A percentile compares a stretch with the other conserved stretches of the same genome.
These are phyloP conservation scores for Stephanodiscus triporus DNA, from an alignment of 108 stramenopile genomes.

Conservation along the genomic window DNA sequence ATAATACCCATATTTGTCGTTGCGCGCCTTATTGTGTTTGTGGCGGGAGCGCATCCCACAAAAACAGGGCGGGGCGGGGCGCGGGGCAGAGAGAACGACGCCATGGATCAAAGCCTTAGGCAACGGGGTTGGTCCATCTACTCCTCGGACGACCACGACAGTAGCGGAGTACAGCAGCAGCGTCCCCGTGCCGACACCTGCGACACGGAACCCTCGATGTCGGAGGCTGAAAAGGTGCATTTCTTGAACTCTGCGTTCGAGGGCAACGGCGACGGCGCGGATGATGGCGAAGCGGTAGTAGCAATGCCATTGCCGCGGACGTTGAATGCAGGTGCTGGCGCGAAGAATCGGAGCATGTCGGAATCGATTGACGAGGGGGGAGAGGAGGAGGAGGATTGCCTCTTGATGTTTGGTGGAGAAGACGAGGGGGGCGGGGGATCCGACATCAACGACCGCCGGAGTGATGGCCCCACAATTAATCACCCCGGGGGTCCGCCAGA, in stretches of 20 bases:
- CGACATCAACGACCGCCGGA: background rate
- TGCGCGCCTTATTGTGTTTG: no score
- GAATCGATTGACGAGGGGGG: slow-evolving; percentile 13
- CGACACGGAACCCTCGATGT: slow-evolving; percentile 36
- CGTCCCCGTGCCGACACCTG: slow-evolving; percentile 27
- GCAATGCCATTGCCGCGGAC: slow-evolving; percentile 3
- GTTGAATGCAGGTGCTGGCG: background rate
- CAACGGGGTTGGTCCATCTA: slow-evolving; percentile 49
- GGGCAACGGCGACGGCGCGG: slow-evolving; percentile 11
- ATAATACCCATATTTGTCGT: no score
- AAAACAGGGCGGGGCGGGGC: no score
- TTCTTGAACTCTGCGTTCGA: slow-evolving; percentile 42
- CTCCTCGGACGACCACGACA: slow-evolving; percentile 35
- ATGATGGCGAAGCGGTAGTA: slow-evolving; percentile 9
- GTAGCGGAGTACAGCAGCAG: slow-evolving; percentile 12
- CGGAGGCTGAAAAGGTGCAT: slow-evolving; percentile 37
- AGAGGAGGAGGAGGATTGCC: slow-evolving; percentile 18
- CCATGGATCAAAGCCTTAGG: slow-evolving; percentile 43
- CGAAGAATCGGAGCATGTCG: background rate
- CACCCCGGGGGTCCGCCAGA: background rate
- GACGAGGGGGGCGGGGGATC: slow-evolving; percentile 7
- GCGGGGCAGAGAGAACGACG: no score
- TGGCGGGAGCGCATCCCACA: no score
- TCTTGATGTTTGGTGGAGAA: background rate
- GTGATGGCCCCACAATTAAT: background rate